These are phyloP conservation scores for Cetradonia linearis DNA, from an alignment of 495 filamentous ascomycete genomes.

Conservation along the genomic window DNA sequence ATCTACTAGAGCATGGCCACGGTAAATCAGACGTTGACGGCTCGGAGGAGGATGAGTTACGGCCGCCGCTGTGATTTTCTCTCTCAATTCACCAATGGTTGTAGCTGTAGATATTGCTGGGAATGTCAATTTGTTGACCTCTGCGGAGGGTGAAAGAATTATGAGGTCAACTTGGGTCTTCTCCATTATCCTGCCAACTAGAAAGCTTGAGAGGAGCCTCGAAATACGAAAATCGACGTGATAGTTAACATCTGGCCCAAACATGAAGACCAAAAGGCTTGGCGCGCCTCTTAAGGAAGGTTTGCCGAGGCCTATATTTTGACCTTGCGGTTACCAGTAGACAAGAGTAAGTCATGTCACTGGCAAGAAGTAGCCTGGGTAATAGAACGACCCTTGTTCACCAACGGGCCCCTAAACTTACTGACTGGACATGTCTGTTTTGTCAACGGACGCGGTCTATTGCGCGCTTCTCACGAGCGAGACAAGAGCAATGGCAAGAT, in stretches of 20 bases:
- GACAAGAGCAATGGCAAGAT: conserved; percentile 32
- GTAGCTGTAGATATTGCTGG: conserved; percentile 41
- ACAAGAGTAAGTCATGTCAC: conserved; percentile 11
- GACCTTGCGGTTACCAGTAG: neutral
- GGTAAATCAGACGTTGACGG: conserved; percentile 55
- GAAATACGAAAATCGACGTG: neutral
- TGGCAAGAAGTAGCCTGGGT: conserved; percentile 31
- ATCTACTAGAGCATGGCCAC: conserved; percentile 47
- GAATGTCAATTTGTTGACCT: conserved; percentile 46
- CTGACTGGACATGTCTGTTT: conserved; percentile 13
- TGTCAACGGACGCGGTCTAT: conserved; percentile 8
- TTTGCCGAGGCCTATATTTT: neutral
- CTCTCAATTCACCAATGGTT: conserved; percentile 52
- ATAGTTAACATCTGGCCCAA: conserved; percentile 6
- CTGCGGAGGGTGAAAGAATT: conserved; percentile 53
- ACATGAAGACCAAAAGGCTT: neutral
- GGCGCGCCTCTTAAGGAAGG: neutral
- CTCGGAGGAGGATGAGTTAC: conserved; percentile 41
- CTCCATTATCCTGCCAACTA: conserved; percentile 4
- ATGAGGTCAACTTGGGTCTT: conserved; percentile 35
- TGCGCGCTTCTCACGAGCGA: conserved; percentile 24
- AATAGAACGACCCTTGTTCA: conserved; percentile 8
- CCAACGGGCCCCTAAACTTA: too few species aligned
- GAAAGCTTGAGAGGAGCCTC: neutral
- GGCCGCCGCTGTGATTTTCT: conserved; percentile 46